phyloP scores from a whole-genome alignment of 2,329 filamentous ascomycete species.

The Huntiella bhutanensis region DNA sequence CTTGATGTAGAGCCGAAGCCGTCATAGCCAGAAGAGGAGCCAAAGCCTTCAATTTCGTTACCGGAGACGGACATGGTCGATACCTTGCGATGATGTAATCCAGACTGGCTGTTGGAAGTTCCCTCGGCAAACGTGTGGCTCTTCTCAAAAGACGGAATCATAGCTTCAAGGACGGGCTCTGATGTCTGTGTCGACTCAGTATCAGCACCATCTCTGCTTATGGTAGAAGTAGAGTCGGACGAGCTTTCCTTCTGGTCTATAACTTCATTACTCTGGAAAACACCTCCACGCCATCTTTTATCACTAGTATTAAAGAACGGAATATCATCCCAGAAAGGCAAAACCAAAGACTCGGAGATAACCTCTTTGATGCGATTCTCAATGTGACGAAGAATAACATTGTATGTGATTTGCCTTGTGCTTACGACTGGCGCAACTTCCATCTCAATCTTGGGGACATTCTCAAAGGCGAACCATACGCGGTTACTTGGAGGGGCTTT shows the following conservation, averaged over 20 bases:
- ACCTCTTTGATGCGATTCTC: slow-evolving; percentile 91
- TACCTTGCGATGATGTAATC: slow-evolving; percentile 6
- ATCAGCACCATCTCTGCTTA: too few relatives aligned
- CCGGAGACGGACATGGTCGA: neutral
- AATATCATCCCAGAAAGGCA: slow-evolving; percentile 90
- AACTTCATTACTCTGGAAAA: slow-evolving; percentile 44
- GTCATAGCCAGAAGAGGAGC: slow-evolving; percentile 6
- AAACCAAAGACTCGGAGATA: slow-evolving; percentile 74
- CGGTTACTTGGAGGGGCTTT: slow-evolving; percentile 93
- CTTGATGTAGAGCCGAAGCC: slow-evolving; percentile 11
- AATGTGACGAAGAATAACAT: slow-evolving; percentile 76
- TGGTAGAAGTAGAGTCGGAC: neutral
- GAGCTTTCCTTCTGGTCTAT: slow-evolving; percentile 15
- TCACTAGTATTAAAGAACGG: slow-evolving; percentile 70
- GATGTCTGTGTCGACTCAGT: too few relatives aligned
- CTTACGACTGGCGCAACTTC: slow-evolving; percentile 92
- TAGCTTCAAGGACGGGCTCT: neutral
- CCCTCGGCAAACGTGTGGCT: slow-evolving; percentile 30
- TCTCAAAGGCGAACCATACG: slow-evolving; percentile 87
- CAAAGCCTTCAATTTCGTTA: slow-evolving; percentile 10
- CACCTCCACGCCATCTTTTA: slow-evolving; percentile 67
- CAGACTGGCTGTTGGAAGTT: slow-evolving; percentile 16
- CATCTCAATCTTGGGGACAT: slow-evolving; percentile 85
- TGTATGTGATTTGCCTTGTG: slow-evolving; percentile 86
- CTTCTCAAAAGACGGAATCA: slow-evolving; percentile 28